phyloP scores from a whole-genome alignment of 2,329 filamentous ascomycete genomes.

The Neofusicoccum kwambonambiense region DNA sequence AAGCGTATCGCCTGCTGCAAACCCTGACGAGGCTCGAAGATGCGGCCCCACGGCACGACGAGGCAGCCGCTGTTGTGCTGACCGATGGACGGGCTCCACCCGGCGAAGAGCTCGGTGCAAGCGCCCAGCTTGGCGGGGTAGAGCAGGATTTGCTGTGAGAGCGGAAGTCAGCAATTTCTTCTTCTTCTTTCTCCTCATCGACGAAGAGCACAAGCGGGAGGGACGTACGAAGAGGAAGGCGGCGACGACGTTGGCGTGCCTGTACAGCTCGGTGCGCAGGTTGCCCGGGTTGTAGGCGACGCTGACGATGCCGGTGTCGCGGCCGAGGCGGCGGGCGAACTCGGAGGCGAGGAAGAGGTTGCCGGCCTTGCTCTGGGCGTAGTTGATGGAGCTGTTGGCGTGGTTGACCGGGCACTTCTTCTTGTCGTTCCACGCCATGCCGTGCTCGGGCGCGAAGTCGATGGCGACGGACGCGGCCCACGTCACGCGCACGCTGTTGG shows the following conservation, averaged over 20 bases:
- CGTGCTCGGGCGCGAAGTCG: slow-evolving; percentile 18
- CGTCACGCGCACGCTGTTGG: slow-evolving; percentile 35
- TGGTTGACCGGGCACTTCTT: not conserved
- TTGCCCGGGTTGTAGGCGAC: slow-evolving; percentile 43
- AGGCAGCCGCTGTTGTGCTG: slow-evolving; percentile 31
- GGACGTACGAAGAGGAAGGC: not conserved
- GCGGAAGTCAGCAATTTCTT: not conserved
- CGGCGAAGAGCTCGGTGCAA: slow-evolving; percentile 18
- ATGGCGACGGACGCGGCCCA: slow-evolving; percentile 31
- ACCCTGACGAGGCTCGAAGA: slow-evolving; percentile 34
- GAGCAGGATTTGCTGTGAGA: not conserved
- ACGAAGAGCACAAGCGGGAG: no score
- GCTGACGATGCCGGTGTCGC: slow-evolving; percentile 25
- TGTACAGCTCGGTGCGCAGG: slow-evolving; percentile 38
- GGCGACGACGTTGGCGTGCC: slow-evolving; percentile 23
- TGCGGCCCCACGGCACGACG: slow-evolving; percentile 50
- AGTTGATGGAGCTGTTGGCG: slow-evolving; percentile 20
- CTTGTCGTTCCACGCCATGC: slow-evolving; percentile 19
- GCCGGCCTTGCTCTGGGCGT: slow-evolving; percentile 28
- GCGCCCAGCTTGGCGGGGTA: slow-evolving; percentile 18
- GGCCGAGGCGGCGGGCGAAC: slow-evolving; percentile 21
- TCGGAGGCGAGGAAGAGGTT: slow-evolving; percentile 30
- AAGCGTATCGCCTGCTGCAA: slow-evolving; percentile 32
- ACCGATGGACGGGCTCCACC: slow-evolving; percentile 4
- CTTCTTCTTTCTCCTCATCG: no score